These are phyloP conservation scores for Melanomma pulvis-pyrius DNA, from an alignment of 495 filamentous ascomycete genomes.

Conservation along the genomic window DNA sequence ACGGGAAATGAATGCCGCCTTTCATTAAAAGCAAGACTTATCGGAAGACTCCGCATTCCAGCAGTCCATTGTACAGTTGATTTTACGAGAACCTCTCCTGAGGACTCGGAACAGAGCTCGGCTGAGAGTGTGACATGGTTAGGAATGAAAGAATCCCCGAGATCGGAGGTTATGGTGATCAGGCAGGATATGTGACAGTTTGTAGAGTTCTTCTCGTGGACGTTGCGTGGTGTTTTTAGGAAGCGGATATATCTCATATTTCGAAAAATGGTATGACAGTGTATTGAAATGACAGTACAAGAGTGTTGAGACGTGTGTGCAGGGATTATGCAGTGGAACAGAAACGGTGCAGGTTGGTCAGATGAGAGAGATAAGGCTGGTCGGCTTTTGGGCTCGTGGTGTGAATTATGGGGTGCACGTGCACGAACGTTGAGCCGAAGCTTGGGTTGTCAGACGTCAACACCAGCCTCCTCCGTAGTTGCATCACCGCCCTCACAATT, in stretches of 20 bases:
- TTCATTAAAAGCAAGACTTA: conserved; percentile 42
- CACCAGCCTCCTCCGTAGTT: conserved; percentile 7
- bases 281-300: neutral
- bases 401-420: conserved; percentile 25
- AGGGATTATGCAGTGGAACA: neutral
- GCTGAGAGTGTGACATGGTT: conserved; percentile 61
- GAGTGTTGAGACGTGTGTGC: neutral
- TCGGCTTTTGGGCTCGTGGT: neutral
- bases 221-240: conserved; percentile 41
- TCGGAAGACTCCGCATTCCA: conserved; percentile 56
- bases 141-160: conserved; percentile 82
- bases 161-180: conserved; percentile 85
- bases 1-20: conserved; percentile 33
- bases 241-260: conserved; percentile 44
- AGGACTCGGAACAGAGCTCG: conserved; percentile 47
- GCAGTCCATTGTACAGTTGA: conserved; percentile 56
- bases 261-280: neutral
- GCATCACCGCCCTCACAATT: conserved; percentile 4
- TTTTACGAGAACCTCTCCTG: conserved; percentile 50
- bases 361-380: neutral
- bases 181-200: conserved; percentile 47
- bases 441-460: conserved; percentile 12
- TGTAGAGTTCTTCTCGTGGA: conserved; percentile 28
- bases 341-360: neutral
- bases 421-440: conserved; percentile 3